Base-by-base conservation (phyloP, 139 green algal genomes). In the Monoraphidium neglectum region DNA sequence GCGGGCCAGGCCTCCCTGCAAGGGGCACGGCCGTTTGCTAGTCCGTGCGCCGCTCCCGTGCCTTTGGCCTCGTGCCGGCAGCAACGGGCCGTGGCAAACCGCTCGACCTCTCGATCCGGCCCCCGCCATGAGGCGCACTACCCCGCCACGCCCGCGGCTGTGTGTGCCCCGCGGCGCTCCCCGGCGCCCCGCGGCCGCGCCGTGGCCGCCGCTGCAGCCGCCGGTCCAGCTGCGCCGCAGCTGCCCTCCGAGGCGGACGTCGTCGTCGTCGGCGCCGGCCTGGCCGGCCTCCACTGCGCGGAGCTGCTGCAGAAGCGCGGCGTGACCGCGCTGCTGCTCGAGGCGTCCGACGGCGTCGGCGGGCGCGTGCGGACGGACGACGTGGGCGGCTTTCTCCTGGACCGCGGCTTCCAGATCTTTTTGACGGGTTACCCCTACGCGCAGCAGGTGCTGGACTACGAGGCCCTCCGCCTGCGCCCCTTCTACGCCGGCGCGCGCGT, bases 361-460 rank as follows among this genome's bases (percentile, higher is more conserved):
- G 96, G 96, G 4, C 87, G 96, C 28, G 92, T 97, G 46, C 86
- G 94, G 1, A 98, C 95, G 5, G 96, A 99, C 74, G 64, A 70
- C n/a, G 79, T 94, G 8, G 94, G 98, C 18, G 97, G 96, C 4
- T 99, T 97, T 78, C 72, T 96, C 21, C 85, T 99, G 24, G 97
- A 99, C 85, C 79, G 93, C 0, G 97, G 97, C 57, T 99, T 99
- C 76, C 96, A 99, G 73, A 99, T 99, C 80, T 99, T 99, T 80
- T 86, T 99, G 24, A 97, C 94, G 23, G 78, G 83, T 32, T 93
- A 91, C 72, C 87, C 86, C 8, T 83, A 89, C 77, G 81, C 79
- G 3, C 72, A 76, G 64, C 76, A 77, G 0, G 68, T 87, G 21
- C 82, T 99, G 61, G 92, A 99, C 72, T 98, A 96, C 66, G 60